Evolutionary conservation across 2,329 filamentous ascomycete genomes (phyloP), one percentile per base, ranked within the genome.

Genomic region (Dactylellina drechsleri): DNA sequence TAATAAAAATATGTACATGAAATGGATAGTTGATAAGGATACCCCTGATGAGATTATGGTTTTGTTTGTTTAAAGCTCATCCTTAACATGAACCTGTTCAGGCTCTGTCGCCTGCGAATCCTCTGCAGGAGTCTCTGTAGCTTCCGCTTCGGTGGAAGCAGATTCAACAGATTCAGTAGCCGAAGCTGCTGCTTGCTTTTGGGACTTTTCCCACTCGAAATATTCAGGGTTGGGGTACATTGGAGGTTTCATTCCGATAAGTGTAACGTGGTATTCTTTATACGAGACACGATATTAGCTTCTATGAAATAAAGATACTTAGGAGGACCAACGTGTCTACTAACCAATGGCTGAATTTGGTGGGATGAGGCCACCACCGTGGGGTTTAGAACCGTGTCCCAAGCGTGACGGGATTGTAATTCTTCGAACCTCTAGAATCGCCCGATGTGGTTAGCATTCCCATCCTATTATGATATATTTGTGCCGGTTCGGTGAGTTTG

Each of bases 291-390:
- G 15, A 23, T 40, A 43, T 28, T 20, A 50, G 15, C 50, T 28
- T 28, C 31, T 43, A 18, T 36, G 26, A 23, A 15, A 36, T 10
- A 6, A 45, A 59, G n/a, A 15, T 6, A 26, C 13, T 16, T 64
- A 47, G 43, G 2, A 12, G 43, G 43, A 1, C 13, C 6, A 13
- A 4, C 5, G 13, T 12, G 13, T n/a, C 6, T 47, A 36, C 71
- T 59, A 1, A 75, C 72, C 31, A 12, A 76, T 16, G 10, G 72
- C 66, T 6, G 59, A 43, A 26, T 59, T 53, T n/a, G 65, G 31
- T 56, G 72, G 72, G 62, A 74, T 67, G 45, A 70, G 45, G 20
- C 65, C 66, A 41, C 59, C 53, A 36, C 65, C 65, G 18, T 31
- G 43, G 18, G 18, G 10, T n/a, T 66, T 66, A 3, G n/a, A 36